Evolutionary conservation across 2,329 filamentous ascomycete genomes (phyloP).

Genomic region (Ophiostoma sp.): DNA sequence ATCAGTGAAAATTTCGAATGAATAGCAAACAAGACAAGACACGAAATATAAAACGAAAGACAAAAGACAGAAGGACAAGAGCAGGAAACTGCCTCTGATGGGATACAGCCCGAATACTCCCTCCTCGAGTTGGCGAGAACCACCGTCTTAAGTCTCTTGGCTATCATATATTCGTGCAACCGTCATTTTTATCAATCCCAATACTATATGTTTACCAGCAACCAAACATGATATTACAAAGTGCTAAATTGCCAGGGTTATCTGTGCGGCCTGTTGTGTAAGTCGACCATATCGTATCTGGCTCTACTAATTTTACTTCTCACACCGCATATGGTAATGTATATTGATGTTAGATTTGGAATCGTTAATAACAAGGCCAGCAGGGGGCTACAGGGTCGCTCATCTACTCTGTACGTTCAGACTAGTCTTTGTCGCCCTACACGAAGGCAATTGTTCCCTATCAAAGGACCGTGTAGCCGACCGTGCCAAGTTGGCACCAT

Average conservation of each 20-base stretch:
- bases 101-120: background rate
- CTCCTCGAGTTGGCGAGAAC: background rate
- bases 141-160: background rate
- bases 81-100: background rate
- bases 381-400: background rate
- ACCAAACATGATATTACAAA: background rate
- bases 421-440: background rate
- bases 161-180: background rate
- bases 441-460: background rate
- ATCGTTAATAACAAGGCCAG: background rate
- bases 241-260: background rate
- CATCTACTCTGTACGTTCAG: background rate
- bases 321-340: background rate
- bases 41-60: background rate
- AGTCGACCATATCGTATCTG: background rate
- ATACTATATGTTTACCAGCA: no score
- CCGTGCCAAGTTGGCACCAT: background rate
- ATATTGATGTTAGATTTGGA: background rate
- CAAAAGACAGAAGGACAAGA: background rate
- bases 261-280: background rate
- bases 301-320: background rate
- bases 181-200: background rate
- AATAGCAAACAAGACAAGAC: background rate
- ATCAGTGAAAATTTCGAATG: no score
- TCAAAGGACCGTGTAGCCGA: background rate